Evolutionary conservation across 805 yeast species (phyloP), one percentile per base, ranked within the genome.

Genomic region (Ogataea henricii): DNA sequence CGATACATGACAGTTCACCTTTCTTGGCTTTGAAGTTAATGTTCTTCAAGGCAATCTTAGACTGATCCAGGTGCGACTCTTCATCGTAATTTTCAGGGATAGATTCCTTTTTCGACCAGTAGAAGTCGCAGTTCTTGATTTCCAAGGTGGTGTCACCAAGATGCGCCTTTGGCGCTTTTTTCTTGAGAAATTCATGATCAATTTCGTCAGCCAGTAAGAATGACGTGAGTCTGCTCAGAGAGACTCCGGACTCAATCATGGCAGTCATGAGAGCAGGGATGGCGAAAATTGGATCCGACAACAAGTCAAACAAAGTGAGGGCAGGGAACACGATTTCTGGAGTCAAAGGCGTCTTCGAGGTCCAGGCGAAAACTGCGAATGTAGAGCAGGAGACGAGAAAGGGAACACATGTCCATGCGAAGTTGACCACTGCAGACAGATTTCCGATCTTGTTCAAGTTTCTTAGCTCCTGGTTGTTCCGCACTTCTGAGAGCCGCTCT

Each of bases 301-400:
- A 61, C 49, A 84, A 64, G 50, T 79, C 77, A 56, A 85, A 79
- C 45, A 84, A 66, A 1, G 88, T 68, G 49, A 85, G 69, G 2
- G 88, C 81, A 12, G 90, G 89, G 63, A 84, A 84, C 5, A 83
- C 84, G 49, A 84, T 73, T 37, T 83, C 87, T 10, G 89, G 82
- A 5, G 87, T 76, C 55, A 85, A 68, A 1, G 87, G 85, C 8
- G 57, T 58, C 3, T 68, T 63, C 21, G 74, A 70, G 16, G 71
- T 65, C 27, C 61, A 53, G 3, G 83, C 77, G 62, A 76, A 85
- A 1, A 77, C 60, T 1, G 80, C 74, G 66, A 84, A 83, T 1
- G 85, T 76, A 4, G 80, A 71, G 56, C 84, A 79, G 2, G 86
- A 77, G 4, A 85, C 87, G 57, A 82, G 65, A 52, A 83, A 74